phyloP scores from a whole-genome alignment of 768 basidiomycete genomes.

The Calocera cornea region DNA sequence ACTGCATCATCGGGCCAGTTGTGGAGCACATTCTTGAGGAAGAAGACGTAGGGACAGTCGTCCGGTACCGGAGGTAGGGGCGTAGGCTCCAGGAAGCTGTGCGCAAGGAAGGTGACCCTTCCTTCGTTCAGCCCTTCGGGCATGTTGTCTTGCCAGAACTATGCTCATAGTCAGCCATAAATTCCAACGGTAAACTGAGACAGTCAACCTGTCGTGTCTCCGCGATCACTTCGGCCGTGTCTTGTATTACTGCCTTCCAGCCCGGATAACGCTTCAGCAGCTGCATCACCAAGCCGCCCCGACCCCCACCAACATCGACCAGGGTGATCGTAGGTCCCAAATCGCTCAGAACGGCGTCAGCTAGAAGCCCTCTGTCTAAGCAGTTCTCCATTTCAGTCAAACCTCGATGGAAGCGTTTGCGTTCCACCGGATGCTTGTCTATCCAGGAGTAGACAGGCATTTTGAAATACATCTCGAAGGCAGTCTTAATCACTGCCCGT shows the following conservation, averaged over 20 bases:
- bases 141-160: background rate
- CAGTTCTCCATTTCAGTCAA: background rate
- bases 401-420: background rate
- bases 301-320: background rate
- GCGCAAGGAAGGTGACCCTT: background rate
- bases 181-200: background rate
- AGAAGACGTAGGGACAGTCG: background rate
- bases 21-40: background rate
- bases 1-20: too few relatives aligned
- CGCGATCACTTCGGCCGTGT: background rate
- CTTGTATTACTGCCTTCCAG: background rate
- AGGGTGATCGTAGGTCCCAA: background rate
- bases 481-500: too few relatives aligned
- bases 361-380: background rate
- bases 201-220: background rate
- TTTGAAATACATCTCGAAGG: too few relatives aligned
- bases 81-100: background rate
- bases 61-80: background rate
- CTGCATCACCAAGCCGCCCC: background rate
- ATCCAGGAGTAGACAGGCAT: too few relatives aligned
- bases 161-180: background rate
- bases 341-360: background rate
- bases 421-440: too few relatives aligned
- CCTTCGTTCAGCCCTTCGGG: background rate
- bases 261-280: background rate